A percentile compares a stretch with the other conserved stretches of the same genome.
Evolutionary conservation across 139 green algal species (phyloP).

Genomic region (Zygnema cylindricum): DNA sequence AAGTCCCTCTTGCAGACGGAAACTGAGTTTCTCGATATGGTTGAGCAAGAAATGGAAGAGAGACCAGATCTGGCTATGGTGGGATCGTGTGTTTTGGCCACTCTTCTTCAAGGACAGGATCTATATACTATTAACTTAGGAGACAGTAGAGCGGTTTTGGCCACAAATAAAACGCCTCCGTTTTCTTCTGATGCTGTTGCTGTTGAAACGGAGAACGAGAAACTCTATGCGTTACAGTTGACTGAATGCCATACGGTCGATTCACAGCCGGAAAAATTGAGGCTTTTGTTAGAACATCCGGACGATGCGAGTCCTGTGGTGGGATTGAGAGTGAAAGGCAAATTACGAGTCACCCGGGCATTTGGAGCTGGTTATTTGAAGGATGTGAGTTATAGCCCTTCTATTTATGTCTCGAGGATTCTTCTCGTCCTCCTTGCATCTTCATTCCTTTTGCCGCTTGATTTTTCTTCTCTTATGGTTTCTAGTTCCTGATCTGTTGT

Average conservation of each 20-base stretch:
- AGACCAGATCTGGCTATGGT: slow-evolving; percentile 49
- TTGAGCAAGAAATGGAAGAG: slow-evolving; percentile 55
- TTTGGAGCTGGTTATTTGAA: slow-evolving; percentile 57
- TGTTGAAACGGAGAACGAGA: background rate
- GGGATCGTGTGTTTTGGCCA: slow-evolving; percentile 38
- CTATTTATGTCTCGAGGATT: no score
- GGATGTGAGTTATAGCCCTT: background rate
- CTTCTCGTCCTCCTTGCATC: no score
- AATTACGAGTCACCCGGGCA: slow-evolving; percentile 43
- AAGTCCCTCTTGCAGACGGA: slow-evolving; percentile 32
- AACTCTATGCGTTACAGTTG: slow-evolving; percentile 23
- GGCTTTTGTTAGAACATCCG: slow-evolving; percentile 38
- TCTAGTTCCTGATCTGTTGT: no score
- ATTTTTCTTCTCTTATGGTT: no score
- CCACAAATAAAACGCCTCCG: slow-evolving; percentile 12
- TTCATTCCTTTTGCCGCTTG: no score
- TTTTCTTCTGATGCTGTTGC: background rate
- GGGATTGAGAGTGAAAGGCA: slow-evolving; percentile 37
- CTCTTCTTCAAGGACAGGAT: slow-evolving; percentile 42
- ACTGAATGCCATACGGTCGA: slow-evolving; percentile 44
- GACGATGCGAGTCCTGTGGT: slow-evolving; percentile 24
- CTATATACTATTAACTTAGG: slow-evolving; percentile 51
- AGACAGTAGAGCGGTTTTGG: slow-evolving; percentile 46
- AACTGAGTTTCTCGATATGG: slow-evolving; percentile 39
- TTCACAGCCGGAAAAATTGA: slow-evolving; percentile 16